These are phyloP conservation scores for Fusarium robinianum DNA, from an alignment of 2,329 filamentous ascomycete species.

Conservation along the genomic window DNA sequence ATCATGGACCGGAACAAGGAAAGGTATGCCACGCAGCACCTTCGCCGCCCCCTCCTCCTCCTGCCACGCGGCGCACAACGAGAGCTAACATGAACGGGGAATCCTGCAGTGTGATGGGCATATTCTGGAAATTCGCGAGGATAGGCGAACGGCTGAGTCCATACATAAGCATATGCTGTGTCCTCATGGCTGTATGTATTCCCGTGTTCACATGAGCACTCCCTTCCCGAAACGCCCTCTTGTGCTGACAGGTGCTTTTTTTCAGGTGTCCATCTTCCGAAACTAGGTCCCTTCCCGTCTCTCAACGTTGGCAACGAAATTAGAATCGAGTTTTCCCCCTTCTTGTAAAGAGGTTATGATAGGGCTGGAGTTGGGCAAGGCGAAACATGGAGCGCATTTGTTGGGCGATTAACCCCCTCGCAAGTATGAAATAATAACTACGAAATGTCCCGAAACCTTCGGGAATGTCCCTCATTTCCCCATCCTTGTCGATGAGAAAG, in stretches of 20 bases:
- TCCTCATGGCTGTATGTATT: slow-evolving; percentile 89
- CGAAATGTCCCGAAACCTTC: too few relatives aligned
- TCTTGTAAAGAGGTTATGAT: slow-evolving; percentile 31
- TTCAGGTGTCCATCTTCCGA: slow-evolving; percentile 44
- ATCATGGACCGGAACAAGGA: slow-evolving; percentile 94
- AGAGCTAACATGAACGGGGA: slow-evolving; percentile 24
- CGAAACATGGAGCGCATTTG: slow-evolving; percentile 8
- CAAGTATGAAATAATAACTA: too few relatives aligned
- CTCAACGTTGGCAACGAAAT: slow-evolving; percentile 14
- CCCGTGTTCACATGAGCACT: slow-evolving; percentile 77
- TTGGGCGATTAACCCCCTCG: slow-evolving; percentile 14
- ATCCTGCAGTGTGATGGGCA: slow-evolving; percentile 72
- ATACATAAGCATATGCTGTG: slow-evolving; percentile 91
- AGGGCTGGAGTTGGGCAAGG: slow-evolving; percentile 24
- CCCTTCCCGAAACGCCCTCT: not conserved
- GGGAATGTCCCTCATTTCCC: too few relatives aligned
- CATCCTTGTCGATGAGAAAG: slow-evolving; percentile 12
- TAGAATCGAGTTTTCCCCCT: slow-evolving; percentile 19
- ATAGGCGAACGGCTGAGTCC: slow-evolving; percentile 92
- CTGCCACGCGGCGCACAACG: not conserved
- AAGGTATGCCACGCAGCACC: slow-evolving; percentile 60
- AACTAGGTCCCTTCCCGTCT: slow-evolving; percentile 45
- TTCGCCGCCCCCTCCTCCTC: too few relatives aligned
- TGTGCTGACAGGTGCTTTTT: slow-evolving; percentile 3
- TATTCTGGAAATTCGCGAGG: slow-evolving; percentile 95